Base-by-base conservation (phyloP, 306 rosid species). In the Glycine tomentella region DNA sequence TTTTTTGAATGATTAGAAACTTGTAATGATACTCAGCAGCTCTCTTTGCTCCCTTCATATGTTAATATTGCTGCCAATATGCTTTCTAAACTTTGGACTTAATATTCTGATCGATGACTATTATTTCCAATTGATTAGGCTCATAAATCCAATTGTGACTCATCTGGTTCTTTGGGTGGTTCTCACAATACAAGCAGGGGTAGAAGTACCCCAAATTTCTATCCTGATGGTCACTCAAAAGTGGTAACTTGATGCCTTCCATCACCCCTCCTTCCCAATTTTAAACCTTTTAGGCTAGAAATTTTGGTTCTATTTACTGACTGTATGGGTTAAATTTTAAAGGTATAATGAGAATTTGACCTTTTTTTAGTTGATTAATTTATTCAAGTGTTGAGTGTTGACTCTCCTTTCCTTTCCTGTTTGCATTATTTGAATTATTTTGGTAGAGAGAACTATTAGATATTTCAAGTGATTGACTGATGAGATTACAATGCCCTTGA, bases 101-200 rank as follows among this genome's bases (percentile, higher is more conserved):
- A 75, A 56, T 56, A 56, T 57, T 48, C 65, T 67, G 76, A 75
- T 66, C 17, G 45, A 75, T 83, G 79, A 71, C 82, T 71, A 64
- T 63, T 48, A 34, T 71, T 45, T 71, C 67, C 31, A 8, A 62
- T 63, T 65, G 59, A 51, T 64, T 71, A 83, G 86, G 75, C 55
- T 77, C 79, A 52, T 45, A 78, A 83, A 83, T 67, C 85, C 65
- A 80, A 76, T 38, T 78, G 52, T 46, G 67, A 81, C 8, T 81
- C 84, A 20, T 76, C 82, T 62, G 82, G 63, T 76, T 76, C 76
- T 71, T 64, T 84, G 62, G 76, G 77, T 16, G 82, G 71, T 63
- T 70, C 82, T 71, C 85, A 45, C 73, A 70, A 17, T 56, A 46
- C 85, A 72, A 80, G 46, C 7, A 16, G 73, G 72, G 76, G 20